Evolutionary conservation across 164 flowering plant genomes (phyloP), one percentile per base, ranked within the genome.

Genomic region (Piper longum): DNA sequence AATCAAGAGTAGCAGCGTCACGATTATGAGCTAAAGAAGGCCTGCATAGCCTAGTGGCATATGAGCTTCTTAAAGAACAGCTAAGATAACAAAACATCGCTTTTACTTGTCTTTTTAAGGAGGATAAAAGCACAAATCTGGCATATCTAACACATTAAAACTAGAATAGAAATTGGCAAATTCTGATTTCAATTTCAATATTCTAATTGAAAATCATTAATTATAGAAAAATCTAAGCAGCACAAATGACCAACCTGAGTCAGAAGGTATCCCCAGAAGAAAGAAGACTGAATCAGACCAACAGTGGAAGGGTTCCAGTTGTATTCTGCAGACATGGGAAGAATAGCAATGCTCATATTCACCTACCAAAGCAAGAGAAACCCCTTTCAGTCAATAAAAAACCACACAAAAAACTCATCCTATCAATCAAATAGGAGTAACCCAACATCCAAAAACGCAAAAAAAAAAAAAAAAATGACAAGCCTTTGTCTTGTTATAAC

Each of bases 281-380:
- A 92, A 0, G 98, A 92, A 64, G 98, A 92, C 71, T 92, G 98
- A 44, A 92, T 85, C 75, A 92, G 75, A 70, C 98, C 98, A 76
- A 92, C 98, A 12, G 98, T 89, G 12, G 88, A 43, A 3, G 93
- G 88, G 67, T 71, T 83, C 98, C 98, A 92, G 61, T 80, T 76
- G 67, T 16, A 87, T 73, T 92, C 96, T 12, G 88, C 84, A 8
- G 98, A 78, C 96, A 92, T 92, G 12, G 98, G 98, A 77, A 92
- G 96, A 70, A 92, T 92, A 17, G 96, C 98, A 72, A 92, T 92
- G 73, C 98, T 92, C 98, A 92, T 92, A 68, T 92, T 92, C 56
- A 92, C 98, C 98, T 92, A 80, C 74, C 75, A 73, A 71, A 48
- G 5, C 45, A 43, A 64, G 58, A 43, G 61, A 26, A 26, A 26